phyloP scores from a whole-genome alignment of 2,329 filamentous ascomycete genomes.

The Aspergillus candidus region DNA sequence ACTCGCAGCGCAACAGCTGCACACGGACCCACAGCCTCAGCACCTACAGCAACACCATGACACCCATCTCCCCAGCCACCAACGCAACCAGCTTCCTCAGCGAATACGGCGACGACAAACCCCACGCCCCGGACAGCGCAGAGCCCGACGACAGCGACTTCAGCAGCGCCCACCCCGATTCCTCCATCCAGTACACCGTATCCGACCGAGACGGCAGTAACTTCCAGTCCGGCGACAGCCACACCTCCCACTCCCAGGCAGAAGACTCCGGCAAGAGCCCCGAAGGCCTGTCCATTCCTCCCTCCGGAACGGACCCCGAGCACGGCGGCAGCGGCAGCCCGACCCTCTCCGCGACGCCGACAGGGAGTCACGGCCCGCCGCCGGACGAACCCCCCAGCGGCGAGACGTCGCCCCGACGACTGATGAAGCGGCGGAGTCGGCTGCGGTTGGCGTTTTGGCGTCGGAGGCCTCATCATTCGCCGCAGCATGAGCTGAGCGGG shows the following conservation, averaged over 20 bases:
- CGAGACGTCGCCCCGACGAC: conserved; percentile 17
- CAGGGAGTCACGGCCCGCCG: conserved; percentile 18
- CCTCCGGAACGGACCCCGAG: conserved; percentile 17
- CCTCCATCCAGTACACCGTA: conserved; percentile 22
- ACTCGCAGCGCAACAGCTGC: conserved; percentile 33
- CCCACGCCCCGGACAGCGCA: conserved; percentile 20
- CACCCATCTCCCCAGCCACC: conserved; percentile 38
- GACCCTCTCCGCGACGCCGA: conserved; percentile 23
- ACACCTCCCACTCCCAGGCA: conserved; percentile 21
- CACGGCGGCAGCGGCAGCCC: conserved; percentile 17
- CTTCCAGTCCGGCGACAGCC: conserved; percentile 17
- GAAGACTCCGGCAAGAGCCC: conserved; percentile 22
- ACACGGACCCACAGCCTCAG: conserved; percentile 38
- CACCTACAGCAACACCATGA: conserved; percentile 39
- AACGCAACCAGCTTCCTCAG: conserved; percentile 41
- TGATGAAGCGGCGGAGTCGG: conserved; percentile 35
- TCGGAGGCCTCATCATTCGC: conserved; percentile 25
- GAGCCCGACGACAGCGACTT: conserved; percentile 26
- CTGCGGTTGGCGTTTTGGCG: conserved; percentile 40
- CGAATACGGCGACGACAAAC: conserved; percentile 38
- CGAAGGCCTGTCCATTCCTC: conserved; percentile 1
- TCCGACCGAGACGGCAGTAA: conserved; percentile 15
- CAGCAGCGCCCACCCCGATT: conserved; percentile 26
- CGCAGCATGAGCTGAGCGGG: conserved; percentile 28
- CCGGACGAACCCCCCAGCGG: conserved; percentile 18